Base-by-base conservation (phyloP, 2,329 filamentous ascomycete genomes). In the Cladophialophora exuberans region DNA sequence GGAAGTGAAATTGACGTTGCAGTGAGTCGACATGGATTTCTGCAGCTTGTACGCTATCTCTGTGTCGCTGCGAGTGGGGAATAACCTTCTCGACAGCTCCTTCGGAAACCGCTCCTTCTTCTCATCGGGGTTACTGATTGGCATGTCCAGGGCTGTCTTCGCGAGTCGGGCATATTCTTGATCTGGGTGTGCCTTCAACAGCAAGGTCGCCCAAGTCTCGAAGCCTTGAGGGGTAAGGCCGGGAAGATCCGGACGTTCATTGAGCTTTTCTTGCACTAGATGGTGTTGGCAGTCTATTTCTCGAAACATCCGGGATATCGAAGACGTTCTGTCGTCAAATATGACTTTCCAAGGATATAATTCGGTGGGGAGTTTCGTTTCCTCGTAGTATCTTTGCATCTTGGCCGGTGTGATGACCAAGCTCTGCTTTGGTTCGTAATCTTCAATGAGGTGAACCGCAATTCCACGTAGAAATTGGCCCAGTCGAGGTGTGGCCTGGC, bases 401-500 rank as follows among this genome's bases (percentile, higher is more conserved):
- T 94, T 94, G 4, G 83, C 74, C 0, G 90, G 90, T 0, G 87
- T 83, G 30, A 96, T 79, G 36, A 94, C 88, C 13, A 93, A 74
- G 28, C 81, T 86, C 45, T 81, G 80, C 59, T 80, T 82, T 1
- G 88, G 87, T 42, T 83, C 76, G 66, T 86, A 87, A 61, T 89
- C 81, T 52, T 88, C 83, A 62, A 89, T 85, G 65, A 96, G 74
- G 67, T 90, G 86, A 50, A 83, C 78, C 10, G 89, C 89, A 53
- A 96, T 76, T 0, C 89, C 89, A 52, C 84, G 79, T 44, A 95
- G 73, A 33, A 94, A 84, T 61, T 91, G 83, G 0, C 82, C 82
- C 13, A 93, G 77, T 47, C 89, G 79, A 43, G 78, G 71, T 0
- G 89, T 92, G 1, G 88, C 83, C 52, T 81, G 79, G 0, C 86